These are phyloP conservation scores for Rhodotorula sphaerocarpa DNA, from an alignment of 768 basidiomycete genomes.

Conservation along the genomic window DNA sequence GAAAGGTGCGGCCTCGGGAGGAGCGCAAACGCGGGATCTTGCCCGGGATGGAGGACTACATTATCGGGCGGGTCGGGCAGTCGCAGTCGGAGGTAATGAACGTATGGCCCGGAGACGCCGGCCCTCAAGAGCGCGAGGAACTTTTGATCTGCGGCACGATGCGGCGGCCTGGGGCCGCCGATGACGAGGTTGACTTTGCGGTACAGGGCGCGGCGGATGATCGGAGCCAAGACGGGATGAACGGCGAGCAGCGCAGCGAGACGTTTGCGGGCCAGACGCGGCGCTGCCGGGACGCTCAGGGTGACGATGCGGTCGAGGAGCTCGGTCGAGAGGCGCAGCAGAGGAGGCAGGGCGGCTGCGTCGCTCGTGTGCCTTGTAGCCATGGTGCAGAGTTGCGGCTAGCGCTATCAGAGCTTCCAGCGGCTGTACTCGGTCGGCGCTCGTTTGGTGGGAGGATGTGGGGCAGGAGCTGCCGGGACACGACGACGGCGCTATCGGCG, in stretches of 20 bases:
- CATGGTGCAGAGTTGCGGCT: too few relatives aligned
- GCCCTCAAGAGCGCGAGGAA: constrained; percentile 1
- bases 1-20: constrained; percentile 1
- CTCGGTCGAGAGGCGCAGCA: constrained; percentile 20
- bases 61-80: neutral
- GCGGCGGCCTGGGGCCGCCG: neutral
- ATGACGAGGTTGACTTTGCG: neutral
- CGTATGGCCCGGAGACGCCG: neutral
- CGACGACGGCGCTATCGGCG: too few relatives aligned
- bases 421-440: too few relatives aligned
- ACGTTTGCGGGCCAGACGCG: neutral
- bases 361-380: too few relatives aligned
- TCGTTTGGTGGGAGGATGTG: too few relatives aligned
- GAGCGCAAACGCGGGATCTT: neutral
- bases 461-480: too few relatives aligned
- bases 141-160: neutral
- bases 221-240: neutral
- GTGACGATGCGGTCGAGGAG: constrained; percentile 15
- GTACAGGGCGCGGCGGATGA: constrained; percentile 21
- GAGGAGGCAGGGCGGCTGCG: neutral
- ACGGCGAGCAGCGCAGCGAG: constrained; percentile 3
- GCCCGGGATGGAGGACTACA: neutral
- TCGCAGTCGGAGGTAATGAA: constrained; percentile 5
- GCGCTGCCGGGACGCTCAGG: neutral
- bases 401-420: too few relatives aligned